Evolutionary conservation across 2,329 filamentous ascomycete species (phyloP).

Genomic region (Pseudogymnoascus destructans): DNA sequence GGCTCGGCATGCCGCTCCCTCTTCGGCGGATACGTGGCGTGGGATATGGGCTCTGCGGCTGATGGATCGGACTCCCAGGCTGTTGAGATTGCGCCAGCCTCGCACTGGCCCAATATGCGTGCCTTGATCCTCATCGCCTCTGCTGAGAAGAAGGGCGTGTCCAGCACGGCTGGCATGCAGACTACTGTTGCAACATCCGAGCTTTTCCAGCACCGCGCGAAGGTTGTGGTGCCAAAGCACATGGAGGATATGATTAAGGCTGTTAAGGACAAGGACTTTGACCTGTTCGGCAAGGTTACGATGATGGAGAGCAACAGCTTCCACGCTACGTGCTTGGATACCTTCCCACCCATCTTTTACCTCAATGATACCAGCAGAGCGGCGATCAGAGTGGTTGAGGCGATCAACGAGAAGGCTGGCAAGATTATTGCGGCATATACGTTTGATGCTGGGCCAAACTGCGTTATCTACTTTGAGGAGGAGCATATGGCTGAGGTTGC

Average conservation of each 20-base stretch:
- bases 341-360: slow-evolving; percentile 95
- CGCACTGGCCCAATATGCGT: slow-evolving; percentile 92
- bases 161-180: slow-evolving; percentile 91
- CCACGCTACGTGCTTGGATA: slow-evolving; percentile 89
- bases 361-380: slow-evolving; percentile 88
- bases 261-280: slow-evolving; percentile 67
- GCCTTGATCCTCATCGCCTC: slow-evolving; percentile 84
- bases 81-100: slow-evolving; percentile 73
- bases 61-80: slow-evolving; percentile 83
- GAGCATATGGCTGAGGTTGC: slow-evolving; percentile 61
- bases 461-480: slow-evolving; percentile 88
- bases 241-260: slow-evolving; percentile 81
- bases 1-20: slow-evolving; percentile 88
- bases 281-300: slow-evolving; percentile 73
- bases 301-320: slow-evolving; percentile 97
- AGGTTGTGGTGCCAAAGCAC: slow-evolving; percentile 63
- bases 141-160: slow-evolving; percentile 90
- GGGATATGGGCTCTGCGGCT: slow-evolving; percentile 62
- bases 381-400: slow-evolving; percentile 77
- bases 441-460: slow-evolving; percentile 94
- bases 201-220: slow-evolving; percentile 68
- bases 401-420: slow-evolving; percentile 70
- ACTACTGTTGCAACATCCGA: slow-evolving; percentile 83
- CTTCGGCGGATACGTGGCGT: slow-evolving; percentile 92
- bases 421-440: slow-evolving; percentile 84